Conservation (phyloP, 2,329 filamentous ascomycete genomes). For the Colletotrichum sp. region DNA sequence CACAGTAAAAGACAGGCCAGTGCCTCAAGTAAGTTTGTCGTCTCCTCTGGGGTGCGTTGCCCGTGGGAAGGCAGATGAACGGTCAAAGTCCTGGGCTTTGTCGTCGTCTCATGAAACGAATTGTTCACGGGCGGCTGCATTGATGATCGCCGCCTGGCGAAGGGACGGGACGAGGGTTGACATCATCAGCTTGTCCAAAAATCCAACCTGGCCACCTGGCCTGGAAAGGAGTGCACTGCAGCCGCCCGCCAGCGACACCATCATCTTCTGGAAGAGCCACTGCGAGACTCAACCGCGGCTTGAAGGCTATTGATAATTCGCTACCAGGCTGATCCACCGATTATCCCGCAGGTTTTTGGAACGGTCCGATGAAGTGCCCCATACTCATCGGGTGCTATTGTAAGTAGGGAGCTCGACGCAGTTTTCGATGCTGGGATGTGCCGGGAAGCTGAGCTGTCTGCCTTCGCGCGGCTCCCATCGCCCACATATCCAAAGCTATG, state of each 20-base stretch:
- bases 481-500: neutral
- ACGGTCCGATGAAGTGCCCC: neutral
- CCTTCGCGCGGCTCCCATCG: neutral
- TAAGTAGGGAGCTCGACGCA: neutral
- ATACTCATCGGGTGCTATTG: neutral
- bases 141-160: neutral
- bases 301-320: neutral
- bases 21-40: neutral
- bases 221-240: neutral
- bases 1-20: neutral
- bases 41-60: neutral
- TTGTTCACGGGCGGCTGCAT: neutral
- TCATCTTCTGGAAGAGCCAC: neutral
- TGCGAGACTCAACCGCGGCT: neutral
- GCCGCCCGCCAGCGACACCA: neutral
- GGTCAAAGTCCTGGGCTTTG: neutral
- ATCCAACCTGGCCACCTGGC: neutral
- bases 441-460: too few species aligned
- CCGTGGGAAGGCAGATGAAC: neutral
- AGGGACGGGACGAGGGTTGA: neutral
- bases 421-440: neutral
- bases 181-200: neutral
- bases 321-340: neutral
- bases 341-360: neutral
- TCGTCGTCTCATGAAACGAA: neutral